phyloP scores from a whole-genome alignment of 495 filamentous ascomycete genomes.

The Neurospora discreta region DNA sequence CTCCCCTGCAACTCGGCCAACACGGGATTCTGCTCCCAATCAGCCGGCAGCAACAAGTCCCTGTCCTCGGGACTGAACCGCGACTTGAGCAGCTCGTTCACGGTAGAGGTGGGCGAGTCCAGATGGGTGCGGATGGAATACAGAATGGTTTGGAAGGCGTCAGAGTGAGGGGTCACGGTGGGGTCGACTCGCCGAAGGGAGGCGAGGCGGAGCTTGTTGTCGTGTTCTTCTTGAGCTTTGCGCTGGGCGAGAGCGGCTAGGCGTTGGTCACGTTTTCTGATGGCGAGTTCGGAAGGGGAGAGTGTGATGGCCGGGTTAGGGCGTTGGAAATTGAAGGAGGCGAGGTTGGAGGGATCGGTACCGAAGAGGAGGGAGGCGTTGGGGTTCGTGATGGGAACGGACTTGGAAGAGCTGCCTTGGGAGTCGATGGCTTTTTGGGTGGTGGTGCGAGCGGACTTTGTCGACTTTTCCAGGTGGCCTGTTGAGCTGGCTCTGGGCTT shows the following conservation, averaged over 20 bases:
- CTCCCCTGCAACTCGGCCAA: slow-evolving; percentile 10
- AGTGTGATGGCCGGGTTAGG: background rate
- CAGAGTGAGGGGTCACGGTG: slow-evolving; percentile 5
- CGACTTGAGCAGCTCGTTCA: slow-evolving; percentile 6
- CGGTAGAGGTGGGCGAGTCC: background rate
- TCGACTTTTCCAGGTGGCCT: background rate
- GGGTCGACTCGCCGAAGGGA: slow-evolving; percentile 2
- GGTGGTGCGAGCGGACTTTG: background rate
- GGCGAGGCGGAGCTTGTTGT: background rate
- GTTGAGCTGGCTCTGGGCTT: background rate
- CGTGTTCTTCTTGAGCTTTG: background rate
- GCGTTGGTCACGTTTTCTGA: background rate
- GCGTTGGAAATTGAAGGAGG: background rate
- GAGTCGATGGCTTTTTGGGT: background rate
- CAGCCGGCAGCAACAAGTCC: slow-evolving; percentile 9
- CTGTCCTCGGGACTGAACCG: slow-evolving; percentile 10
- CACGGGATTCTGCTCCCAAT: slow-evolving; percentile 2
- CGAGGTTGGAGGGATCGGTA: background rate
- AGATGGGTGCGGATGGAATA: slow-evolving; percentile 1
- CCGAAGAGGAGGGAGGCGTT: background rate
- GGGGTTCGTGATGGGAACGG: background rate
- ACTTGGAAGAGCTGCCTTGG: background rate
- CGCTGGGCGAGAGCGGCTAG: background rate
- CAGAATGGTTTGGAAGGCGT: slow-evolving; percentile 3
- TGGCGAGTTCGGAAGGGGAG: background rate